Base-by-base conservation (phyloP, 2,329 filamentous ascomycete species). In the Herpotrichia juniperi region DNA sequence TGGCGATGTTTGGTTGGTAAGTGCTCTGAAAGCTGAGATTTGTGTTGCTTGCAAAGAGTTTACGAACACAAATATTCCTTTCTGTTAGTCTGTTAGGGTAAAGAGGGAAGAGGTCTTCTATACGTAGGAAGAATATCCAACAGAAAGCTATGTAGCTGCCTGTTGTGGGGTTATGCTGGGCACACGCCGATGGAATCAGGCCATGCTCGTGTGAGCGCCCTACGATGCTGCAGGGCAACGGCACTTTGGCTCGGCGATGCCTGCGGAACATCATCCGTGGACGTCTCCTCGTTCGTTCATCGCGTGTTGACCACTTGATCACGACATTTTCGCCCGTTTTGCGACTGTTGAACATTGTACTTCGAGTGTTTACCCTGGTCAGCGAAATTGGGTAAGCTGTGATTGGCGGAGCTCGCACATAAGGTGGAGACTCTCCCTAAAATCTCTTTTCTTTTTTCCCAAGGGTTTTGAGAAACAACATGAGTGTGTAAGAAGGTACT, bases 201-300 rank as follows among this genome's bases (percentile, higher is more conserved):
- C 58, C 55, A 61, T 39, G 34, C 16, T 58, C 45, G 55, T 51
- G 53, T 42, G 58, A 61, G 58, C 28, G n/a, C 48, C 22, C 34
- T 31, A 22, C 25, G 10, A 48, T 34, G 39, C n/a, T 19, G 14
- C 34, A 14, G n/a, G 11, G 10, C 19, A 10, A 34, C 53, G 50
- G 50, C 50, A 53, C 22, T 50, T 53, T 32, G 14, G n/a, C 19
- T 32, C 46, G 46, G 35, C 21, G n/a, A 12, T 21, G 21, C 9
- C 19, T 3, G 14, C 37, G 25, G 3, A 10, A 28, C 37, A 37
- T 19, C 26, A 28, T 48, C 17, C 24, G 34, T 24, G 39, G 31
- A 14, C 34, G 16, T 19, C 35, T 22, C 39, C 43, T 50, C 45
- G 34, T 35, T 21, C 25, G 40, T 50, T 50, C 24, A 46, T 50